Evolutionary conservation across 2,329 filamentous ascomycete species (phyloP).

Genomic region (Cytospora schulzeri): DNA sequence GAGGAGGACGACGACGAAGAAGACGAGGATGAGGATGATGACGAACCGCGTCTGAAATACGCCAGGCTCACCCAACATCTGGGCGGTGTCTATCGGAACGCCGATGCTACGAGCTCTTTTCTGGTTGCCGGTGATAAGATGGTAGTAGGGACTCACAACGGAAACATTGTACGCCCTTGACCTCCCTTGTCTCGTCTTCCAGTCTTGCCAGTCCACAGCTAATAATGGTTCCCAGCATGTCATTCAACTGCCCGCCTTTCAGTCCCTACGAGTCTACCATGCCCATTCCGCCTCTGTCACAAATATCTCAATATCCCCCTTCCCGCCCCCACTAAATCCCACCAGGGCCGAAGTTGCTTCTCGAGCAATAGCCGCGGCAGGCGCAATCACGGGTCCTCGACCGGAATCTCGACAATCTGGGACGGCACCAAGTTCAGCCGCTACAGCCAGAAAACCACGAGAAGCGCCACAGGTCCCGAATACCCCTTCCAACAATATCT

Average conservation of each 20-base stretch:
- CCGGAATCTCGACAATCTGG: slow-evolving; percentile 45
- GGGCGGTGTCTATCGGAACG: slow-evolving; percentile 83
- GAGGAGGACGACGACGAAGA: slow-evolving; percentile 66
- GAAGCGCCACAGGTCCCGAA: slow-evolving; percentile 64
- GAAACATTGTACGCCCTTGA: slow-evolving; percentile 75
- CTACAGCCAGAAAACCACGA: slow-evolving; percentile 52
- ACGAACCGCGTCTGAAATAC: slow-evolving; percentile 94
- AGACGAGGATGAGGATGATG: slow-evolving; percentile 82
- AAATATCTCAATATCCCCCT: slow-evolving; percentile 86
- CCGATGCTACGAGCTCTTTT: slow-evolving; percentile 91
- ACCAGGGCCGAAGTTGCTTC: slow-evolving; percentile 45
- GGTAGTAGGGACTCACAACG: slow-evolving; percentile 94
- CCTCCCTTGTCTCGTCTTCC: not conserved
- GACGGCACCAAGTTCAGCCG: slow-evolving; percentile 47
- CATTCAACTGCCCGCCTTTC: slow-evolving; percentile 78
- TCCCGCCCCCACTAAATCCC: slow-evolving; percentile 59
- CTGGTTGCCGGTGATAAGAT: slow-evolving; percentile 94
- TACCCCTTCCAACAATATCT: slow-evolving; percentile 85
- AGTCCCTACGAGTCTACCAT: slow-evolving; percentile 82
- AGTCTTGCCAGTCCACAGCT: slow-evolving; percentile 30
- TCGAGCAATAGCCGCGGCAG: slow-evolving; percentile 41
- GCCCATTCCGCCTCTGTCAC: slow-evolving; percentile 93
- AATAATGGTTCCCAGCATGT: slow-evolving; percentile 65
- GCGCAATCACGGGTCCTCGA: slow-evolving; percentile 36
- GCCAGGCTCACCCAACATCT: slow-evolving; percentile 81